Evolutionary conservation across 805 yeast genomes (phyloP).

Genomic region (Pichia scutulata): DNA sequence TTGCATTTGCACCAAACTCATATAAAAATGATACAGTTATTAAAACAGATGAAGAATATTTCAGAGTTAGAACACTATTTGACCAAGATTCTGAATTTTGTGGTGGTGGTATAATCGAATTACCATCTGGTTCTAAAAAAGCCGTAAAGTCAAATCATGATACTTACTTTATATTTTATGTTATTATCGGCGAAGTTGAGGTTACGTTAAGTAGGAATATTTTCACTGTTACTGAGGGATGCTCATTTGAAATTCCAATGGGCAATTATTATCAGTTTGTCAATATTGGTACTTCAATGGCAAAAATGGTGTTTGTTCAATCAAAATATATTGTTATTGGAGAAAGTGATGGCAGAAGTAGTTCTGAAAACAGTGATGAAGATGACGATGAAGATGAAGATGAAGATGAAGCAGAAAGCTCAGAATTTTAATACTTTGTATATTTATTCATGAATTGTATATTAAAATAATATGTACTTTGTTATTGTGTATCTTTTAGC

Average conservation of each 20-base stretch:
- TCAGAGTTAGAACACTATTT: constrained; percentile 56
- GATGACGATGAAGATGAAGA: constrained; percentile 10
- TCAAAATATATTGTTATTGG: constrained; percentile 36
- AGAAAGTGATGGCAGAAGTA: constrained; percentile 14
- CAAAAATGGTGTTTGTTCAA: constrained; percentile 71
- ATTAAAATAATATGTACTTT: background rate
- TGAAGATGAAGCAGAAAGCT: background rate
- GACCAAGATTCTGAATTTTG: constrained; percentile 53
- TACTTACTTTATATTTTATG: constrained; percentile 67
- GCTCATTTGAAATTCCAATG: constrained; percentile 76
- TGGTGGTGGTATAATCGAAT: constrained; percentile 66
- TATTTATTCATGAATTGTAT: background rate
- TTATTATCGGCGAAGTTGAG: constrained; percentile 61
- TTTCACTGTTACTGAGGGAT: constrained; percentile 61
- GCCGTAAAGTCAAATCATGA: constrained; percentile 54
- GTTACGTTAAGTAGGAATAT: constrained; percentile 52
- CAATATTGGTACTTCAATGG: constrained; percentile 51
- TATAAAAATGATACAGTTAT: constrained; percentile 37
- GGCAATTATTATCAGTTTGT: constrained; percentile 64
- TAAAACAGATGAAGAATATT: constrained; percentile 42
- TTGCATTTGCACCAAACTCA: constrained; percentile 62
- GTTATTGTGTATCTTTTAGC: background rate
- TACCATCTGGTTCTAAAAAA: constrained; percentile 57
- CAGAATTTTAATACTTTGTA: background rate
- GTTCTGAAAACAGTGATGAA: constrained; percentile 21